Conservation (phyloP, 2,329 filamentous ascomycete genomes). For the Calonectria pteridis region DNA sequence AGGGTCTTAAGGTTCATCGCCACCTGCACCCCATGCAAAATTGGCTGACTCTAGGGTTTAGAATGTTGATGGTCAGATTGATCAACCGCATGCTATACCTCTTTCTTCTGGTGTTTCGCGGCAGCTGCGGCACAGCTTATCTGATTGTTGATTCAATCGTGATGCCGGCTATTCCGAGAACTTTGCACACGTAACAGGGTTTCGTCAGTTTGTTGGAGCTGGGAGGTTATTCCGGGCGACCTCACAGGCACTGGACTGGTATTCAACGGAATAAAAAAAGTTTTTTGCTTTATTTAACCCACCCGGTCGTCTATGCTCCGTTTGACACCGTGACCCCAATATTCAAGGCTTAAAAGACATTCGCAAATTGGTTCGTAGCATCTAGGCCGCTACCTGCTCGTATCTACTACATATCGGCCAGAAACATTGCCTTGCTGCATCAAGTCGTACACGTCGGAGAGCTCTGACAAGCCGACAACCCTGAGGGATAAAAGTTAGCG, state of each 20-base stretch:
- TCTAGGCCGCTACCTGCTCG: constrained; percentile 60
- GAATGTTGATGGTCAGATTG: background rate
- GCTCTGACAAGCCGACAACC: constrained; percentile 79
- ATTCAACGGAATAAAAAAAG: background rate
- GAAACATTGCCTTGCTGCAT: constrained; percentile 76
- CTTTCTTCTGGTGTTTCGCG: background rate
- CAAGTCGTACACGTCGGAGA: constrained; percentile 80
- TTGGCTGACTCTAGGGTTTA: background rate
- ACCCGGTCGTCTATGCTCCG: background rate
- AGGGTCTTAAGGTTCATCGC: background rate
- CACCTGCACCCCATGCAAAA: background rate
- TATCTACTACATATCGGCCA: constrained; percentile 82
- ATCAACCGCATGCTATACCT: background rate
- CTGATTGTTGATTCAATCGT: background rate
- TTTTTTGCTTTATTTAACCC: background rate
- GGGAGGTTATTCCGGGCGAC: background rate
- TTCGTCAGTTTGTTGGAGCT: background rate
- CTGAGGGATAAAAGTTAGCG: constrained; percentile 25
- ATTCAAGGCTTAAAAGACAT: background rate
- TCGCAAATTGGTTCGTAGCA: background rate
- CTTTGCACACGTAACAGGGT: background rate
- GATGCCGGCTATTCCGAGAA: background rate
- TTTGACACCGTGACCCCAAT: background rate
- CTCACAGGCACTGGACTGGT: too few species aligned
- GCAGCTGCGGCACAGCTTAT: background rate